Evolutionary conservation across 257 asterid species (phyloP).

Genomic region (Solanum chmielewskii): DNA sequence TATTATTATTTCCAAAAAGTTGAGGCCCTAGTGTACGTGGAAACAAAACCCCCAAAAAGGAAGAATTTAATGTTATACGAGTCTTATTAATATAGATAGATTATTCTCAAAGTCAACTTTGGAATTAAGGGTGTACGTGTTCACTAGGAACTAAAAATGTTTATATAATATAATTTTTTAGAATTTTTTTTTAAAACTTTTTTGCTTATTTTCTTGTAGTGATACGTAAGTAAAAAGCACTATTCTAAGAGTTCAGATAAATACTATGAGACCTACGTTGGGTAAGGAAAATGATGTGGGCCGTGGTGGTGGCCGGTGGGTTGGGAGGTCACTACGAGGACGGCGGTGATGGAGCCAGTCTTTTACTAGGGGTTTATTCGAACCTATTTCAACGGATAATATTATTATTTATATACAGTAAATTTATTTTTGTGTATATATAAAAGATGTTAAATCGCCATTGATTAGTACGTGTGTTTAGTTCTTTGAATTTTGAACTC

Average conservation of each 20-base stretch:
- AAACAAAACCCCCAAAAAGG: not conserved
- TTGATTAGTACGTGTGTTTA: no score
- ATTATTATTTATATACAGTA: no score
- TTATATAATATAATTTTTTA: no score
- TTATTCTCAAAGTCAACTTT: not conserved
- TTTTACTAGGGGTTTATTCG: no score
- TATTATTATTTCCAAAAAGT: not conserved
- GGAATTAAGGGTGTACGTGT: not conserved
- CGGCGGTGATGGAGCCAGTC: no score
- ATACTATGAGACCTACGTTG: not conserved
- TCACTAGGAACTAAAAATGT: not conserved
- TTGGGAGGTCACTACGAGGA: not conserved
- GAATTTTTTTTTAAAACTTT: no score
- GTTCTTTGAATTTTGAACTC: accelerated
- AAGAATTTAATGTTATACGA: not conserved
- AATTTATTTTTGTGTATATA: no score
- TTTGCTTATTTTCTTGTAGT: not conserved
- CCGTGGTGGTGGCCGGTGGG: not conserved
- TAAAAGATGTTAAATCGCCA: no score
- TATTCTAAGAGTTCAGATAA: not conserved
- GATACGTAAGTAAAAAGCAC: not conserved
- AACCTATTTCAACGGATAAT: accelerated
- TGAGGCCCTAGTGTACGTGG: not conserved
- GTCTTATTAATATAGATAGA: not conserved
- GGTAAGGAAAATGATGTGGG: not conserved